Conservation (phyloP, 345 rosid species). For the Eutrema yunnanense region DNA sequence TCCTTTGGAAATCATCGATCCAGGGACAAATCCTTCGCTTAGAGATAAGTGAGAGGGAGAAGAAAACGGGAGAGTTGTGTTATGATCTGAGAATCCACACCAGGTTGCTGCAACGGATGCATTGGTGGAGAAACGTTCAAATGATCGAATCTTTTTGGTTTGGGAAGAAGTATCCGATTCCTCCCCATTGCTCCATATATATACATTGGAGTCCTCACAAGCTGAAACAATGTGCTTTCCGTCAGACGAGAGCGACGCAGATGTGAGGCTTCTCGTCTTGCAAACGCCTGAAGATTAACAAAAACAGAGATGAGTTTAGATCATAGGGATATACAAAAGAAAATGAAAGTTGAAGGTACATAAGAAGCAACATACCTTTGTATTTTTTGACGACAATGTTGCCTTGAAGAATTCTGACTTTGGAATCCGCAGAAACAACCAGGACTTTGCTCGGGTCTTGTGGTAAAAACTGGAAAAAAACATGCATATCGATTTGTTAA, state of each 20-base stretch:
- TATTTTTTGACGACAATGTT: conserved; percentile 55
- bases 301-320: background rate
- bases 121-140: conserved; percentile 65
- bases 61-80: conserved; percentile 35
- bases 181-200: conserved; percentile 56
- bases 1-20: conserved; percentile 38
- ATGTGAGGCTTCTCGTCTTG: conserved; percentile 49
- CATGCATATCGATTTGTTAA: background rate
- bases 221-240: conserved; percentile 81
- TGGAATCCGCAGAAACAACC: conserved; percentile 82
- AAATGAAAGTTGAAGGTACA: background rate
- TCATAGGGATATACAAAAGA: background rate
- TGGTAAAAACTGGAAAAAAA: conserved; percentile 53
- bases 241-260: conserved; percentile 60
- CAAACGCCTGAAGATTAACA: conserved; percentile 34
- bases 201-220: conserved; percentile 68
- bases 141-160: conserved; percentile 48
- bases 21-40: conserved; percentile 51
- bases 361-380: conserved; percentile 40
- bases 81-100: conserved; percentile 44
- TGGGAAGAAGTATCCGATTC: conserved; percentile 24
- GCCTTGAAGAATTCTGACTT: conserved; percentile 79
- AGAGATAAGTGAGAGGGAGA: conserved; percentile 45
- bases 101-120: conserved; percentile 81
- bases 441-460: conserved; percentile 67